Conservation (phyloP, 1,284 basidiomycete species). For the Tylopilus sp. region DNA sequence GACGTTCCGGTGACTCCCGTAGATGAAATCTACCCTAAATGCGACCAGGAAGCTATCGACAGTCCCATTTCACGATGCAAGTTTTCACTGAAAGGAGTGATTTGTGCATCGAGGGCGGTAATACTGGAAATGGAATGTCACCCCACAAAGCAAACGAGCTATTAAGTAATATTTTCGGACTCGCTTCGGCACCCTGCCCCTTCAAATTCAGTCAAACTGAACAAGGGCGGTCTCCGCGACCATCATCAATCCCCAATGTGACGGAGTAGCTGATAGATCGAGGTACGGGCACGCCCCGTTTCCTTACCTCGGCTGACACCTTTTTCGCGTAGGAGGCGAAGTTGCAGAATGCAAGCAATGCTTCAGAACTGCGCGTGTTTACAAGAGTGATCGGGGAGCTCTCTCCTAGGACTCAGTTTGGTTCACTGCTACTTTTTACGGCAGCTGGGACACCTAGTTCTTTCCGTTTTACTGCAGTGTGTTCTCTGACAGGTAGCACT, state of each 20-base stretch:
- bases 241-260: no score
- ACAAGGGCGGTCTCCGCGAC: conserved; percentile 44
- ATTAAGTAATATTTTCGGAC: conserved; percentile 55
- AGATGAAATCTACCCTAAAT: no score
- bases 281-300: neutral
- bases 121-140: conserved; percentile 80
- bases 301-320: neutral
- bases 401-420: conserved; percentile 43
- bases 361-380: conserved; percentile 40
- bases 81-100: conserved; percentile 50
- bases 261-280: no score
- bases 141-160: conserved; percentile 61
- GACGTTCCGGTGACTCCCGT: conserved; percentile 19
- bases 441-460: neutral
- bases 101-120: conserved; percentile 78
- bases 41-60: conserved; percentile 1
- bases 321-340: conserved; percentile 46
- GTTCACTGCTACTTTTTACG: conserved; percentile 37
- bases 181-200: neutral
- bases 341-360: conserved; percentile 39
- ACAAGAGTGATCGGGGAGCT: conserved; percentile 47
- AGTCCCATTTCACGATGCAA: conserved; percentile 14
- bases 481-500: conserved; percentile 1
- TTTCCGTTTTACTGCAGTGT: conserved; percentile 1
- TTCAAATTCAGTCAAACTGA: conserved; percentile 75